phyloP scores from a whole-genome alignment of 139 green algal species.

The Chlorella sp. region DNA sequence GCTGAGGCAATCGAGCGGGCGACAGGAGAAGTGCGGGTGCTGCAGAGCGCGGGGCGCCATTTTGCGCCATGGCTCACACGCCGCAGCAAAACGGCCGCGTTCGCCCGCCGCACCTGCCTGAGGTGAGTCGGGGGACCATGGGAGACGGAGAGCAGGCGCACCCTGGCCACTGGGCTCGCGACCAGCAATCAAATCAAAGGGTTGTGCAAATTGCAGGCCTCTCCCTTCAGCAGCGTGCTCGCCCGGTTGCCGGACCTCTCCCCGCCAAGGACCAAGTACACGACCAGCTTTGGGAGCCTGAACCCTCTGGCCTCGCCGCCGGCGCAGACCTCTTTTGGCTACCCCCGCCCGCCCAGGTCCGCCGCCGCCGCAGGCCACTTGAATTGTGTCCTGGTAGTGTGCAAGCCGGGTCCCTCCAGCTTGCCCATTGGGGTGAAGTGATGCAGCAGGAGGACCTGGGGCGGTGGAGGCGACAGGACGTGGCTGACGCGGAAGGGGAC shows the following conservation, averaged over 20 bases:
- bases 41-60: too few relatives aligned
- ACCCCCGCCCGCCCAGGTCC: neutral
- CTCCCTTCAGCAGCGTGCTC: conserved; percentile 21
- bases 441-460: too few relatives aligned
- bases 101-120: neutral
- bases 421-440: too few relatives aligned
- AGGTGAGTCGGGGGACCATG: neutral
- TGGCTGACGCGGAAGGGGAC: too few relatives aligned
- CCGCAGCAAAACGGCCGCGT: neutral
- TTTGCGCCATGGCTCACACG: neutral
- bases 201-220: conserved; percentile 7
- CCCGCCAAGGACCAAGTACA: neutral
- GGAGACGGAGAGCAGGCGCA: neutral
- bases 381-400: too few relatives aligned
- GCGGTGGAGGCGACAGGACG: too few relatives aligned
- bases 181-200: neutral
- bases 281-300: conserved; percentile 29
- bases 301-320: conserved; percentile 2
- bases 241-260: conserved; percentile 17
- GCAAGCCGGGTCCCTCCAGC: too few relatives aligned
- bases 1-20: too few relatives aligned
- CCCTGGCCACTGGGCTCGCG: too few relatives aligned
- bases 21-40: too few relatives aligned
- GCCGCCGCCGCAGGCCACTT: too few relatives aligned
- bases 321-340: neutral